These are phyloP conservation scores for Fusarium torreyae DNA, from an alignment of 2,329 filamentous ascomycete genomes.

Conservation along the genomic window DNA sequence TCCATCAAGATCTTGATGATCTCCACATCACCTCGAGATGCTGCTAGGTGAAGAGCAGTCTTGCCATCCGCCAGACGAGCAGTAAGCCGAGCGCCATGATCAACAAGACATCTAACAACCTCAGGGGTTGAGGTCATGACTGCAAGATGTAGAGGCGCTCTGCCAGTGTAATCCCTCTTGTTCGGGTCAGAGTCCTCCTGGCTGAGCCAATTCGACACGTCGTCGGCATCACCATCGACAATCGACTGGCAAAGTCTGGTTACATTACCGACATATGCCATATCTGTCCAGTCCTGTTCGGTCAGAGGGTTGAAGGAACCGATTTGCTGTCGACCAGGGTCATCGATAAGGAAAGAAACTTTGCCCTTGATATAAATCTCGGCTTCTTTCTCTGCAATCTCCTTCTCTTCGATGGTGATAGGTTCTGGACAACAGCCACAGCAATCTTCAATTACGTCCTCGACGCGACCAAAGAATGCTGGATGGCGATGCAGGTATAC, in stretches of 20 bases:
- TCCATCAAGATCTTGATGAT: constrained; percentile 81
- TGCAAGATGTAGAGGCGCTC: constrained; percentile 85
- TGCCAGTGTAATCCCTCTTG: constrained; percentile 81
- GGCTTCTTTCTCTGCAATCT: constrained; percentile 78
- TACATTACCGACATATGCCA: constrained; percentile 90
- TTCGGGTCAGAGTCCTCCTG: constrained; percentile 80
- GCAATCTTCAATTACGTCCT: constrained; percentile 84
- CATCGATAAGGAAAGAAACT: constrained; percentile 82
- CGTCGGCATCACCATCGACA: constrained; percentile 78
- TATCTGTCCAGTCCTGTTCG: constrained; percentile 88
- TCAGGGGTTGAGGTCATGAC: constrained; percentile 77
- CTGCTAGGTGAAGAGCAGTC: constrained; percentile 87
- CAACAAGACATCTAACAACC: constrained; percentile 79
- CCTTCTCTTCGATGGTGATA: constrained; percentile 78
- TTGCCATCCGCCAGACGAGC: constrained; percentile 83
- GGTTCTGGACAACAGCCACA: constrained; percentile 84
- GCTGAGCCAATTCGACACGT: constrained; percentile 78
- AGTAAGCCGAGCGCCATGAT: constrained; percentile 80
- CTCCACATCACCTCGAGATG: constrained; percentile 75
- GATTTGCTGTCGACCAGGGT: constrained; percentile 83
- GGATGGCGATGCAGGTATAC: constrained; percentile 87
- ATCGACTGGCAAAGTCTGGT: constrained; percentile 85
- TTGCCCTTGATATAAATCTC: constrained; percentile 84
- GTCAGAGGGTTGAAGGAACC: constrained; percentile 85
- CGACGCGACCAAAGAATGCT: constrained; percentile 83